phyloP scores from a whole-genome alignment of 179 eudicot genomes.

The Drosera spatulata region DNA sequence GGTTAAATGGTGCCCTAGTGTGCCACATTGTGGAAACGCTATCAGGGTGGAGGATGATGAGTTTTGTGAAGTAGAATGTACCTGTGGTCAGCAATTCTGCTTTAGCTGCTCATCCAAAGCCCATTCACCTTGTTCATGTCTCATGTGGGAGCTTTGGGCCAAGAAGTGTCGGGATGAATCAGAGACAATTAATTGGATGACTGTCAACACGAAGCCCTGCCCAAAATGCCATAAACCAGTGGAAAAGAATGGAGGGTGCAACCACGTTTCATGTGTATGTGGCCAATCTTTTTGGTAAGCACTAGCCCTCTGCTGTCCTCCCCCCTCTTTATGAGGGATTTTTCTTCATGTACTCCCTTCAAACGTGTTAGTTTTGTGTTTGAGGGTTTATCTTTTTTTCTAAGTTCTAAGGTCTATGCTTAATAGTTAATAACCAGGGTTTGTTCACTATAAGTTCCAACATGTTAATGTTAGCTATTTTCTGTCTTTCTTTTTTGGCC shows the following conservation, averaged over 20 bases:
- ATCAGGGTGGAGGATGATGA: constrained; percentile 36
- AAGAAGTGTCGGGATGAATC: constrained; percentile 41
- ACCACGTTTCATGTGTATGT: constrained; percentile 35
- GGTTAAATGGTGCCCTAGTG: constrained; percentile 63
- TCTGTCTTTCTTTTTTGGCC: too few relatives aligned
- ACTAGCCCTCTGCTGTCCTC: constrained; percentile 1
- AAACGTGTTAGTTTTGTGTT: too few relatives aligned
- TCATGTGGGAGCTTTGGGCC: constrained; percentile 54
- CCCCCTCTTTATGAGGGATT: too few relatives aligned
- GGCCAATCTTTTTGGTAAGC: constrained; percentile 49
- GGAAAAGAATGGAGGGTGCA: constrained; percentile 59
- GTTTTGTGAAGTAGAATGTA: constrained; percentile 49
- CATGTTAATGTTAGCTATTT: too few relatives aligned
- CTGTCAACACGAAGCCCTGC: constrained; percentile 36
- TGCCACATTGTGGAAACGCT: constrained; percentile 61
- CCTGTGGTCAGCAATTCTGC: constrained; percentile 50
- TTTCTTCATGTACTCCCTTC: too few relatives aligned
- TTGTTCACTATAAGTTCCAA: too few relatives aligned
- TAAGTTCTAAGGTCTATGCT: too few relatives aligned
- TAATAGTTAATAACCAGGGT: too few relatives aligned
- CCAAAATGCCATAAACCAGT: constrained; percentile 52
- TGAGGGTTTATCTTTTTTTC: too few relatives aligned
- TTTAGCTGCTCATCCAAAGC: constrained; percentile 39
- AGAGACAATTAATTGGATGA: constrained; percentile 38
- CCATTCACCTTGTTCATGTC: constrained; percentile 59